Evolutionary conservation across 2,329 filamentous ascomycete genomes (phyloP), one percentile per base, ranked within the genome.

Genomic region (Cordyceps tenuipes): DNA sequence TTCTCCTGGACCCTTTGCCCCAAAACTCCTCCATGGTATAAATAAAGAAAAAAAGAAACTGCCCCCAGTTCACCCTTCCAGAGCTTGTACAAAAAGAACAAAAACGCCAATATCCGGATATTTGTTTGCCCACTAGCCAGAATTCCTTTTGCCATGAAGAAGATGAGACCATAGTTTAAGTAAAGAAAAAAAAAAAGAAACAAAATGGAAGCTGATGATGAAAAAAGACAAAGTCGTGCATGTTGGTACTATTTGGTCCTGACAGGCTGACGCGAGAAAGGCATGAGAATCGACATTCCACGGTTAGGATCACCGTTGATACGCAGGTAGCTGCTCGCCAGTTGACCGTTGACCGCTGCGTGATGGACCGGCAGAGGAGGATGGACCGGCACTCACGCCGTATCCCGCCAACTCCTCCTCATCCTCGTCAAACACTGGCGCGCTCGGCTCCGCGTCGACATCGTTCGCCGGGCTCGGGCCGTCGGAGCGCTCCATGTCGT

Each of bases 391-490:
- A 2, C 62, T 65, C 19, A 66, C 66, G 7, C 66, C 68, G 36
- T 73, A 70, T 19, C 64, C 68, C 9, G 66, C 62, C 65, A 81
- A 76, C 62, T 82, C 77, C 64, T 82, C 77, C 64, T 82, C 78
- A 59, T 85, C 78, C 50, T 86, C 79, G 41, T 74, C 70, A n/a
- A 88, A 72, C 29, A 78, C 71, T 4, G 85, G 85, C 5, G 86
- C 85, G 50, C 81, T 82, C 2, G 83, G 81, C 65, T 76, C 76
- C 10, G 64, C 65, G n/a, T 69, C 68, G 29, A 57, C 56, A 15
- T 56, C 44, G 13, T 46, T 13, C n/a, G 36, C 47, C 8, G 64
- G 65, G 19, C 65, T 68, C 5, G 70, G 65, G 34, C 67, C 70
- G 10, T 67, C 67, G 46, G 68, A 69, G 34, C 70, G 66, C 21